phyloP scores from a whole-genome alignment of 352 stramenopile species.

The Pythium utonaiense region DNA sequence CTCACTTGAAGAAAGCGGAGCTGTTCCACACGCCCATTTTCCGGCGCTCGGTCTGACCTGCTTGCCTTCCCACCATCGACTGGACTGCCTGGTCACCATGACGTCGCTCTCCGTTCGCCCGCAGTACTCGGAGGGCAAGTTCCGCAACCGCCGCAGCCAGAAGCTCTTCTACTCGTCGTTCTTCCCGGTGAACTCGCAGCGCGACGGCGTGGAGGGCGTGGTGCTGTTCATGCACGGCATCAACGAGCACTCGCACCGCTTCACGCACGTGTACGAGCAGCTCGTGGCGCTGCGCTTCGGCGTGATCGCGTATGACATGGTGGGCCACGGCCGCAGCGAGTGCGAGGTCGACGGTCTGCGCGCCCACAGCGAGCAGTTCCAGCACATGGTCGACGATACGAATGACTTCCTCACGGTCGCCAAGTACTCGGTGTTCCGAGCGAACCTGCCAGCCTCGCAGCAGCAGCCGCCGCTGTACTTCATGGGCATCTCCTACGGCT shows the following conservation, averaged over 20 bases:
- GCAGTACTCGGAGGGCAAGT: constrained; percentile 31
- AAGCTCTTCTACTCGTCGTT: constrained; percentile 55
- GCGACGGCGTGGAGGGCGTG: constrained; percentile 34
- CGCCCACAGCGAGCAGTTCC: constrained; percentile 48
- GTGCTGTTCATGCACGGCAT: constrained; percentile 66
- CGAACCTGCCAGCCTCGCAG: constrained; percentile 27
- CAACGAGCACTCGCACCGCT: constrained; percentile 58
- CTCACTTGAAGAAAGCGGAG: background rate
- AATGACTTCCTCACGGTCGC: constrained; percentile 51
- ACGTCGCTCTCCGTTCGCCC: background rate
- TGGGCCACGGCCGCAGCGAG: constrained; percentile 55
- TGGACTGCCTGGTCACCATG: too few relatives aligned
- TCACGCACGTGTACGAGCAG: constrained; percentile 51
- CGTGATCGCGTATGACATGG: constrained; percentile 63
- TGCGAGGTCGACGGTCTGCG: constrained; percentile 31
- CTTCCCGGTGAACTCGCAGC: constrained; percentile 29
- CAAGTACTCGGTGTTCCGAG: constrained; percentile 32
- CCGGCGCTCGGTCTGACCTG: background rate
- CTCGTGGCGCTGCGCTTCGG: constrained; percentile 42
- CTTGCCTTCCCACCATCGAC: background rate
- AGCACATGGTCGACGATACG: constrained; percentile 67
- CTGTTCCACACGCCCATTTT: too few relatives aligned
- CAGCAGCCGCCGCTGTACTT: constrained; percentile 37
- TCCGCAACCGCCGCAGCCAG: constrained; percentile 44
- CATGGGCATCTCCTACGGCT: constrained; percentile 69